phyloP scores from a whole-genome alignment of 73 alveolate species.

The Paramecium caudatum region DNA sequence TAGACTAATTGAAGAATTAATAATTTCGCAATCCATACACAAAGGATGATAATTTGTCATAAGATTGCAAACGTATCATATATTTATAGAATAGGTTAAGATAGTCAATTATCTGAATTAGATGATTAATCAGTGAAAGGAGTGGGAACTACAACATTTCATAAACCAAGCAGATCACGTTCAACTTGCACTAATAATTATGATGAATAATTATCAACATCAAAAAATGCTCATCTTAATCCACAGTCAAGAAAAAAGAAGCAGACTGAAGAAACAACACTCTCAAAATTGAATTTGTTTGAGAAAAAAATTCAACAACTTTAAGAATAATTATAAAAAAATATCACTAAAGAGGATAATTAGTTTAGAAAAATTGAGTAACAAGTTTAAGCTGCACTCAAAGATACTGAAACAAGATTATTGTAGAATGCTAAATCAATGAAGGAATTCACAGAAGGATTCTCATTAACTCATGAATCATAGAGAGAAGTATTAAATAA shows the following conservation, averaged over 20 bases:
- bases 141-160: not conserved
- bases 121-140: conserved; percentile 21
- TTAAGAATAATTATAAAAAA: conserved; percentile 16
- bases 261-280: conserved; percentile 5
- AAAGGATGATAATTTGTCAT: not conserved
- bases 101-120: conserved; percentile 16
- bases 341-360: conserved; percentile 8
- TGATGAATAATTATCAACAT: not conserved
- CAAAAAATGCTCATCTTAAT: not conserved
- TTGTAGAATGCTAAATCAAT: not conserved
- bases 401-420: conserved; percentile 26
- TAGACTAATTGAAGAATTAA: not conserved
- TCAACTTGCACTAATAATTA: conserved; percentile 50
- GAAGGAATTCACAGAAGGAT: not conserved
- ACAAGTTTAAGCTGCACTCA: conserved; percentile 3
- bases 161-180: conserved; percentile 39
- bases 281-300: conserved; percentile 16
- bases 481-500: not conserved
- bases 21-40: conserved; percentile 2
- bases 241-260: not conserved
- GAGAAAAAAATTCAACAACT: conserved; percentile 3
- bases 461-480: not conserved
- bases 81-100: too few species aligned
- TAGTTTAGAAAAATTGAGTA: not conserved
- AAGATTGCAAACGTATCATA: conserved; percentile 12